These are phyloP conservation scores for Symbiodinium pilosum DNA, from an alignment of 73 alveolate genomes.

Conservation along the genomic window DNA sequence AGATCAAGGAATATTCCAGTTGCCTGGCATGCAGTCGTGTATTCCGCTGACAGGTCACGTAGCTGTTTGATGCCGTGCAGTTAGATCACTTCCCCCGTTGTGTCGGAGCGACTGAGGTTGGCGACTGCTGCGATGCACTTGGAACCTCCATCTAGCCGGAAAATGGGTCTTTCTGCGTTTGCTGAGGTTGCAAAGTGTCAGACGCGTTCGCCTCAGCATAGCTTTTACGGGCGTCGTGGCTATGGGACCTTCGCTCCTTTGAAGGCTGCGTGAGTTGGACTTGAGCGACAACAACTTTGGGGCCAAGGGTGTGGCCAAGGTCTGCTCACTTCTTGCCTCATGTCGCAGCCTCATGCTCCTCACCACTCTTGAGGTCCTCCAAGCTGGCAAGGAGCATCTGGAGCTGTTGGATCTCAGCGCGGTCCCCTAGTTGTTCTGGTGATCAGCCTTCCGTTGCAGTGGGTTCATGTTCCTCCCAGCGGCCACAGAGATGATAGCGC, in stretches of 20 bases:
- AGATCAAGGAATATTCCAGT: conserved; percentile 1
- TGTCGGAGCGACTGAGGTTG: background rate
- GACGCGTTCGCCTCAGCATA: background rate
- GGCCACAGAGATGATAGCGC: background rate
- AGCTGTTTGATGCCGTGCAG: too few relatives aligned
- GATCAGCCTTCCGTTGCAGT: too few relatives aligned
- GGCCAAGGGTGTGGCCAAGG: conserved; percentile 83
- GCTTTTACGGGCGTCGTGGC: too few relatives aligned
- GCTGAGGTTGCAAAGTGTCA: background rate
- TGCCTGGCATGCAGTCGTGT: background rate
- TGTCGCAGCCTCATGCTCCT: too few relatives aligned
- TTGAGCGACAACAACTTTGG: conserved; percentile 65
- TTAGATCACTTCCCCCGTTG: too few relatives aligned
- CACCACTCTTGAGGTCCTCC: conserved; percentile 41
- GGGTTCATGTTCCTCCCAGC: too few relatives aligned
- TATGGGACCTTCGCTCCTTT: background rate
- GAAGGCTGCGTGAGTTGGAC: conserved; percentile 66
- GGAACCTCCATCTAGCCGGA: background rate
- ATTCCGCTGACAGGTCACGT: too few relatives aligned
- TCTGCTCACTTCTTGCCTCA: background rate
- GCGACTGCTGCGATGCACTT: background rate
- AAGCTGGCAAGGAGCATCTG: conserved; percentile 48
- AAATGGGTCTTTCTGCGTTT: background rate
- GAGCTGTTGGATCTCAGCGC: conserved; percentile 41
- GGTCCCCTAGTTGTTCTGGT: background rate